Conservation (phyloP, 495 filamentous ascomycete species). For the Penicillium goetzii region DNA sequence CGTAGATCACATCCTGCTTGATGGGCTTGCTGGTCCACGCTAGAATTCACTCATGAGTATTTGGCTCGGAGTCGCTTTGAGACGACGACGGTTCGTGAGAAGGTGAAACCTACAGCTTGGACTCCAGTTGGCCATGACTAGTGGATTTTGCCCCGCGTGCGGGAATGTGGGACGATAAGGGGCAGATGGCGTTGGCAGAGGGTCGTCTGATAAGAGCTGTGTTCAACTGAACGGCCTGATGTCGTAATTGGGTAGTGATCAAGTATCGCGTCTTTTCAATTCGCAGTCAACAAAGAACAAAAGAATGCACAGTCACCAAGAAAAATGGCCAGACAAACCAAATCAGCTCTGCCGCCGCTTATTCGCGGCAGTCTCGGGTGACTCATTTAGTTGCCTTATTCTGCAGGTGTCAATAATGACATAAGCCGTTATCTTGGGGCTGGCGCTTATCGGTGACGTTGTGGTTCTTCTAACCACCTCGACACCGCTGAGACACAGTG, state of each 20-base stretch:
- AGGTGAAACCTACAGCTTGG: conserved; percentile 35
- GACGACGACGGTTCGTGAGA: background rate
- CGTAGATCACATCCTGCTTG: conserved; percentile 85
- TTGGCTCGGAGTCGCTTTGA: background rate
- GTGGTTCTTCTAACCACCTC: background rate
- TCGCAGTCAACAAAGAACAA: conserved; percentile 10
- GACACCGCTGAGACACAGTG: conserved; percentile 1
- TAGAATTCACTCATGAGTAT: conserved; percentile 3
- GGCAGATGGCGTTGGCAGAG: background rate
- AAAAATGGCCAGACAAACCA: conserved; percentile 11
- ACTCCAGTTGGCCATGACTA: conserved; percentile 38
- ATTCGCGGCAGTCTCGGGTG: conserved; percentile 29
- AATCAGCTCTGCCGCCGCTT: conserved; percentile 21
- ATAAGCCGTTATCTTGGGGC: conserved; percentile 11
- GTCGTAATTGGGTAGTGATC: background rate
- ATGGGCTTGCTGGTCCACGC: conserved; percentile 92
- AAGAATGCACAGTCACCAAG: conserved; percentile 12
- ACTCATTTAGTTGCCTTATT: conserved; percentile 26
- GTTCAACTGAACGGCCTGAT: background rate
- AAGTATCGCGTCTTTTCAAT: background rate
- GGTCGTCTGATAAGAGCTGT: background rate
- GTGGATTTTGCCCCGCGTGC: conserved; percentile 16
- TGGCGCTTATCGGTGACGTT: conserved; percentile 21
- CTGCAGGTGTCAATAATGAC: conserved; percentile 9
- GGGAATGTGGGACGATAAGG: conserved; percentile 13